A percentile compares a stretch with the other conserved stretches of the same genome.
phyloP scores from a whole-genome alignment of 2,329 filamentous ascomycete species.

The Colletotrichum zoysiae region DNA sequence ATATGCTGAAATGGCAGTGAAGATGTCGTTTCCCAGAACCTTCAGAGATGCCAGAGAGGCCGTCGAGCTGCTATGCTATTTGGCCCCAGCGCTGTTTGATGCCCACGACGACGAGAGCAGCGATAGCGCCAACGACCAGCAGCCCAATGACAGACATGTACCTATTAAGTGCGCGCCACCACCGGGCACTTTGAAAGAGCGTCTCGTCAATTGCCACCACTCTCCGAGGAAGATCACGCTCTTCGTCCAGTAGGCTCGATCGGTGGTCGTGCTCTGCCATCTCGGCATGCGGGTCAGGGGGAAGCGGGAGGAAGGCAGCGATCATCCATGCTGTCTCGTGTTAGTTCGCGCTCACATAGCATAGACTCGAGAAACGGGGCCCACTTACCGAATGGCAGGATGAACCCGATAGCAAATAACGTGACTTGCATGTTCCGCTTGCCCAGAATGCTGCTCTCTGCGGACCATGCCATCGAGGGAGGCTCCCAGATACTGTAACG shows the following conservation, averaged over 20 bases:
- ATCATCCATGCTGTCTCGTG: slow-evolving; percentile 77
- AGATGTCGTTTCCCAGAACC: background rate
- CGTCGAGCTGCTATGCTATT: slow-evolving; percentile 14
- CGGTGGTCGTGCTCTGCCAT: slow-evolving; percentile 63
- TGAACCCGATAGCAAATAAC: slow-evolving; percentile 81
- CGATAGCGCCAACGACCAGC: slow-evolving; percentile 64
- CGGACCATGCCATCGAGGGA: slow-evolving; percentile 75
- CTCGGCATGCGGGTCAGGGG: slow-evolving; percentile 65
- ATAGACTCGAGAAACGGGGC: slow-evolving; percentile 26
- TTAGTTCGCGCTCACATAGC: slow-evolving; percentile 39
- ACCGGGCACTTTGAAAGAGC: slow-evolving; percentile 65
- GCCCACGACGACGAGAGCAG: slow-evolving; percentile 65
- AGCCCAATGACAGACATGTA: slow-evolving; percentile 69
- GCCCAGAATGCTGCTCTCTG: slow-evolving; percentile 71
- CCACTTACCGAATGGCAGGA: slow-evolving; percentile 77
- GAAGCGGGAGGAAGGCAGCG: slow-evolving; percentile 80
- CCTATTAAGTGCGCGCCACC: slow-evolving; percentile 72
- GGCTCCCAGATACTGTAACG: slow-evolving; percentile 78
- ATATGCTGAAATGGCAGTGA: slow-evolving; percentile 13
- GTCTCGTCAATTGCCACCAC: slow-evolving; percentile 56
- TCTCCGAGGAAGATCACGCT: slow-evolving; percentile 52
- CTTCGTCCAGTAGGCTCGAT: slow-evolving; percentile 55
- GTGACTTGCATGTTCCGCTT: slow-evolving; percentile 80
- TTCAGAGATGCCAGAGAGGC: background rate
- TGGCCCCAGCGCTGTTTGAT: slow-evolving; percentile 62